A percentile compares a stretch with the other conserved stretches of the same genome.
Evolutionary conservation across 176 grass and related monocot species (phyloP).

Genomic region (Thalia dealbata): DNA sequence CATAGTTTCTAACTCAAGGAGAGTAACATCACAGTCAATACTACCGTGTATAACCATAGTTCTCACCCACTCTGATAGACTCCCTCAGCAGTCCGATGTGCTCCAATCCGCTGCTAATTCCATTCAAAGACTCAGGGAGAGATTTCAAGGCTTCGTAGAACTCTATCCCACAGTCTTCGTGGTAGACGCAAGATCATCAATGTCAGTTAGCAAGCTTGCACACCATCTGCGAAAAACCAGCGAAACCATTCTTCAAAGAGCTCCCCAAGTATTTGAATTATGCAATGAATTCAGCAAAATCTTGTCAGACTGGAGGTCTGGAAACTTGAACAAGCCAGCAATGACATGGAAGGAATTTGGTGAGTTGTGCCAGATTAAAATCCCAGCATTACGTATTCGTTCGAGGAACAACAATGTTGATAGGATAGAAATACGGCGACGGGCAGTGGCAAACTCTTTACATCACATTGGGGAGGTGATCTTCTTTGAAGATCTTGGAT

Average conservation of each 20-base stretch:
- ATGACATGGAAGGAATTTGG: slow-evolving; percentile 77
- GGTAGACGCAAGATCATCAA: slow-evolving; percentile 70
- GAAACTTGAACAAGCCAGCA: slow-evolving; percentile 40
- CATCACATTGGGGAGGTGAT: slow-evolving; percentile 68
- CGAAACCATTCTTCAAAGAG: slow-evolving; percentile 70
- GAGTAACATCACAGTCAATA: slow-evolving; percentile 31
- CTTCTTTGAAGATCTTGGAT: slow-evolving; percentile 65
- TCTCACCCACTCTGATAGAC: slow-evolving; percentile 74
- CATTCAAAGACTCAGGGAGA: slow-evolving; percentile 72
- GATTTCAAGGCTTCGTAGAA: slow-evolving; percentile 63
- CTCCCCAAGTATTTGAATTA: slow-evolving; percentile 63
- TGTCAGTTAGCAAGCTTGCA: slow-evolving; percentile 63
- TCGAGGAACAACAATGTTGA: slow-evolving; percentile 64
- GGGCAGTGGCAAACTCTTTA: slow-evolving; percentile 50
- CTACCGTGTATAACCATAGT: slow-evolving; percentile 60
- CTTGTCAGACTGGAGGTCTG: slow-evolving; percentile 58
- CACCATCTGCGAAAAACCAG: slow-evolving; percentile 47
- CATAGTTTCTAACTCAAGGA: slow-evolving; percentile 54
- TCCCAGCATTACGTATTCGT: slow-evolving; percentile 50
- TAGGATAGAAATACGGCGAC: slow-evolving; percentile 47
- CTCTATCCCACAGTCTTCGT: slow-evolving; percentile 82
- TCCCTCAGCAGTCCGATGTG: slow-evolving; percentile 38
- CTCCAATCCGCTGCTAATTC: slow-evolving; percentile 41
- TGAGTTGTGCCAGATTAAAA: slow-evolving; percentile 72
- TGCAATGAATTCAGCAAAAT: slow-evolving; percentile 65